phyloP scores from a whole-genome alignment of 495 filamentous ascomycete species.

The Lindgomyces ingoldianus region DNA sequence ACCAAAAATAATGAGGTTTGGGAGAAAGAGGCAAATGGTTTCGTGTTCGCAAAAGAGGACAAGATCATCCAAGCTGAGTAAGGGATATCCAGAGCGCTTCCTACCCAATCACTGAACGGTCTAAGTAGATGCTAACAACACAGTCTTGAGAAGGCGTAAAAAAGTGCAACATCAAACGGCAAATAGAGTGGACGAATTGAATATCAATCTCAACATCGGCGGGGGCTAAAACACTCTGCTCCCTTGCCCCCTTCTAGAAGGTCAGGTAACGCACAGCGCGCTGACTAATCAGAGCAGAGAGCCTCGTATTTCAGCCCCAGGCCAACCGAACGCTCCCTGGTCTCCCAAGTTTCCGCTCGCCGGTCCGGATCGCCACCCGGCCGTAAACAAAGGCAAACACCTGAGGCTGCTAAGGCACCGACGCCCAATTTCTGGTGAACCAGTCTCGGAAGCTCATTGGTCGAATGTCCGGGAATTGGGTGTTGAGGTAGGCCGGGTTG shows the following conservation, averaged over 20 bases:
- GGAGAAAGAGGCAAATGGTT: background rate
- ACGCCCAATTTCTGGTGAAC: constrained; percentile 39
- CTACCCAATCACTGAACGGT: background rate
- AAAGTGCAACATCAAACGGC: no score
- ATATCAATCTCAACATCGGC: background rate
- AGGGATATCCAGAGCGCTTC: constrained; percentile 2
- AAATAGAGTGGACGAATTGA: background rate
- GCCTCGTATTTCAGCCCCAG: background rate
- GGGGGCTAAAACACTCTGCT: background rate
- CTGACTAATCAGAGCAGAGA: background rate
- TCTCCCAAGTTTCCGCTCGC: background rate
- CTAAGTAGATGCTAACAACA: background rate
- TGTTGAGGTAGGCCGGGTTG: constrained; percentile 48
- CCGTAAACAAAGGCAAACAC: background rate
- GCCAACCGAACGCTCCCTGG: background rate
- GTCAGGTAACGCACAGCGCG: background rate
- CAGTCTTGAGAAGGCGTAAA: background rate
- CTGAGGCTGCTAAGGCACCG: constrained; percentile 16
- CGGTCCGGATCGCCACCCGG: background rate
- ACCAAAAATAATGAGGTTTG: background rate
- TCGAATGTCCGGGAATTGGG: constrained; percentile 45
- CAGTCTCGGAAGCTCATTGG: constrained; percentile 51
- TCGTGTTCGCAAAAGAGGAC: background rate
- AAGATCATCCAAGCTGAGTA: background rate
- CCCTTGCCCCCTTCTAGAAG: background rate